Conservation (phyloP, 108 stramenopile genomes). For the Licmophora abbreviata region DNA sequence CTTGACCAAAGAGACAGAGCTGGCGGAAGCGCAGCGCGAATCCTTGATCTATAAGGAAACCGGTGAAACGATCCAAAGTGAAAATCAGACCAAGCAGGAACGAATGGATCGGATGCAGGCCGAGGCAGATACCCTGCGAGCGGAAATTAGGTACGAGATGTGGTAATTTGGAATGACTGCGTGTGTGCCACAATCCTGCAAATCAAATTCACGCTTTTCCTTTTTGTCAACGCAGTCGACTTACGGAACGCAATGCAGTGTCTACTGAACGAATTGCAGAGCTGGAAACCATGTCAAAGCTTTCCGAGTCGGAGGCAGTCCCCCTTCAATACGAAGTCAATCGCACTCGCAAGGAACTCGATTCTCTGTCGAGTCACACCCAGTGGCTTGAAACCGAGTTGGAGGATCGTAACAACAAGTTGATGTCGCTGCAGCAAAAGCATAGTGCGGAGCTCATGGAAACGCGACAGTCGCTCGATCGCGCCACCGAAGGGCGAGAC, state of each 20-base stretch:
- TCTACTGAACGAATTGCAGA: slow-evolving; percentile 28
- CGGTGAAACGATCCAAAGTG: not conserved
- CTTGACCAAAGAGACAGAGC: not conserved
- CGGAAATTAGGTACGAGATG: slow-evolving; percentile 61
- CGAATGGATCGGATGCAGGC: slow-evolving; percentile 36
- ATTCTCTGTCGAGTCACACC: slow-evolving; percentile 47
- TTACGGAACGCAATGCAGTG: slow-evolving; percentile 43
- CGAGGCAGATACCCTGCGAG: slow-evolving; percentile 51
- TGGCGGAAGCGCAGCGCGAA: not conserved
- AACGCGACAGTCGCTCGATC: slow-evolving; percentile 29
- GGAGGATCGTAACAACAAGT: slow-evolving; percentile 18
- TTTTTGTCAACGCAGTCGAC: slow-evolving; percentile 29
- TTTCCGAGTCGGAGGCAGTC: slow-evolving; percentile 44
- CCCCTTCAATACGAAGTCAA: slow-evolving; percentile 61
- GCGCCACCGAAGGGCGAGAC: slow-evolving; percentile 23
- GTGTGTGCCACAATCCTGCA: not conserved
- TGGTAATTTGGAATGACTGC: slow-evolving; percentile 3
- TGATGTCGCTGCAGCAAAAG: slow-evolving; percentile 18
- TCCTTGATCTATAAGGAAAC: not conserved
- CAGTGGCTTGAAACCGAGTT: slow-evolving; percentile 64
- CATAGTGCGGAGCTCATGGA: slow-evolving; percentile 27
- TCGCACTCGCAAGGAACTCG: slow-evolving; percentile 62
- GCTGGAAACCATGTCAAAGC: slow-evolving; percentile 39
- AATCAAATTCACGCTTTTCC: slow-evolving; percentile 3
- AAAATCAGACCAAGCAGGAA: slow-evolving; percentile 10